Evolutionary conservation across 345 rosid species (phyloP), one percentile per base, ranked within the genome.

Genomic region (Populus alba): DNA sequence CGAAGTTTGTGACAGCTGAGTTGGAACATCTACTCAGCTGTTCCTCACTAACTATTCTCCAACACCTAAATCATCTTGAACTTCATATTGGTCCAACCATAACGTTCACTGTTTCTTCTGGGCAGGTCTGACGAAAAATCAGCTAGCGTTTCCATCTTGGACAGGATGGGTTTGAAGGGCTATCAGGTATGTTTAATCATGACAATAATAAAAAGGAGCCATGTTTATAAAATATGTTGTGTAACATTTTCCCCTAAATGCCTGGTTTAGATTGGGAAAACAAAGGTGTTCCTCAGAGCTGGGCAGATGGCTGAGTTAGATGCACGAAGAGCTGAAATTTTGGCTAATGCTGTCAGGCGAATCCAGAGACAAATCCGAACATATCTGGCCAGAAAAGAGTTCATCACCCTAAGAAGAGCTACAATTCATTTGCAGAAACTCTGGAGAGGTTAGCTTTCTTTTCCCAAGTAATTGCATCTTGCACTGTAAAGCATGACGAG

Each of bases 271-370:
- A 90, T 90, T 71, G 93, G 93, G 78, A 90, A 87, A 81, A 77
- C 89, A 68, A 88, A 90, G 79, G 88, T 88, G 79, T 90, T 90
- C 83, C 89, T 90, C 71, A 88, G 93, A 73, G 93, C 93, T 1
- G 93, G 91, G 65, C 93, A 90, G 83, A 88, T 90, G 93, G 93
- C 93, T 53, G 93, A 90, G 76, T 83, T 90, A 75, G 93, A 90
- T 84, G 91, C 93, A 39, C 73, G 89, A 76, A 88, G 91, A 85
- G 83, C 83, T n/a, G 91, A 90, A 82, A 85, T 90, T 70, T 83
- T 90, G 76, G 87, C 89, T 25, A 81, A 68, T 81, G 89, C 91
- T 63, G 84, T 88, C 31, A 86, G 75, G 79, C 80, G 53, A 51
- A 87, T 90, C 73, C 93, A 90, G 81, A 82, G 91, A 73, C 89